A percentile compares a stretch with the other conserved stretches of the same genome.
Conservation (phyloP, 2,329 filamentous ascomycete species). For the Alternaria consortialis region DNA sequence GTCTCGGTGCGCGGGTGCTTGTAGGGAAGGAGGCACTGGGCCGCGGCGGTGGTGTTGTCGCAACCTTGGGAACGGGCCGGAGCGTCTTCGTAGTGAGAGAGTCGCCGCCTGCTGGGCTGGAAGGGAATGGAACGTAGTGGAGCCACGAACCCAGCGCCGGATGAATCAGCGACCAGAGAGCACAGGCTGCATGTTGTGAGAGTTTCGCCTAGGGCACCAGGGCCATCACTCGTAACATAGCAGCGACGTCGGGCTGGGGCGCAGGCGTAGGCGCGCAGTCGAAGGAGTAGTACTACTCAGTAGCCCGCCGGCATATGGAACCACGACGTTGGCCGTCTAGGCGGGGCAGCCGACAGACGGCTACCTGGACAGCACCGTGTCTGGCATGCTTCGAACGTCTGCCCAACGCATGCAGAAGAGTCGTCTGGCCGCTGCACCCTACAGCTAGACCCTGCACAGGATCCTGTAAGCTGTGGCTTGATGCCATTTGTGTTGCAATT, state of each 20-base stretch:
- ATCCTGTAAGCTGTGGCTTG: neutral
- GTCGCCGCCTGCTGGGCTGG: slow-evolving; percentile 23
- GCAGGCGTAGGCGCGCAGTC: slow-evolving; percentile 20
- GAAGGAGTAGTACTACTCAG: slow-evolving; percentile 16
- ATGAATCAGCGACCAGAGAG: slow-evolving; percentile 32
- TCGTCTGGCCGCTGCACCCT: slow-evolving; percentile 18
- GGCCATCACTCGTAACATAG: slow-evolving; percentile 29
- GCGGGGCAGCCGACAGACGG: slow-evolving; percentile 7
- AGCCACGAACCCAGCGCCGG: slow-evolving; percentile 28
- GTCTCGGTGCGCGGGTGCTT: slow-evolving; percentile 29
- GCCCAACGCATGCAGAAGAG: slow-evolving; percentile 16
- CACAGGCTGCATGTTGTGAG: slow-evolving; percentile 29
- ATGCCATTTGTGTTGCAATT: neutral
- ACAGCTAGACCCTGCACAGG: neutral
- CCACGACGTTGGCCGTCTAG: slow-evolving; percentile 25
- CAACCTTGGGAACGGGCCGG: neutral
- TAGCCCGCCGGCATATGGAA: slow-evolving; percentile 26
- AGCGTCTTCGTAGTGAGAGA: slow-evolving; percentile 9
- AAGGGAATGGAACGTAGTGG: slow-evolving; percentile 44
- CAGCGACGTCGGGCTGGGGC: slow-evolving; percentile 32
- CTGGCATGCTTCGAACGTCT: neutral
- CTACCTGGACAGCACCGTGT: neutral
- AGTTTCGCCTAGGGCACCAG: slow-evolving; percentile 20
- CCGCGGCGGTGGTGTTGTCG: slow-evolving; percentile 10
- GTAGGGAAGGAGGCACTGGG: slow-evolving; percentile 28